Evolutionary conservation across 139 green algal genomes (phyloP), one percentile per base, ranked within the genome.

Genomic region (Coccomyxa sp.): DNA sequence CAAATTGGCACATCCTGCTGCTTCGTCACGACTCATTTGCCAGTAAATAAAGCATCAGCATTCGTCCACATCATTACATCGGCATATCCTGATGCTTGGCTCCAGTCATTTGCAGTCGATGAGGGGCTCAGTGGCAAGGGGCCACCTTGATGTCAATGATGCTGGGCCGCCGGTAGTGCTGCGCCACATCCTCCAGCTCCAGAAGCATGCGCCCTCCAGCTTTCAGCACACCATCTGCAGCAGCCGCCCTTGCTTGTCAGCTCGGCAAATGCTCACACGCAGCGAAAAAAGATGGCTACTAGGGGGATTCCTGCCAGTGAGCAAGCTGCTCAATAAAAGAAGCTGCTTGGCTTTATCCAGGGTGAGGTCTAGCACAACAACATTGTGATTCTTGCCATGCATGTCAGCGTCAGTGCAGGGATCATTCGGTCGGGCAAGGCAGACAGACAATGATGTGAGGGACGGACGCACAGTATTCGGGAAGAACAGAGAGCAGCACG

Each of bases 101-200:
- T 51, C 38, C 38, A 51, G 7, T 51, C 38, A 51, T 51, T 51
- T 51, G 38, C 38, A 11, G 38, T 51, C 38, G 7, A 3, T 51
- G 7, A 51, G 38, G 38, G 38, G 38, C 38, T 51, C 38, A 51
- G 38, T 51, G 38, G 38, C 38, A 51, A 51, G 38, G 38, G 7
- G 38, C 38, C 38, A 51, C 77, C 88, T 97, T 97, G 77, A 92
- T 88, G 79, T 96, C 93, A 32, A 96, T 86, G 45, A 97, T 92
- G 81, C 87, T 94, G 23, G 93, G 93, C 67, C 90, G 88, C 28
- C 66, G 77, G 87, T 95, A 97, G 0, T 28, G 45, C 0, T 78
- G 60, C 60, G 92, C 88, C 28, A 94, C 78, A 71, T 97, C 93
- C 81, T 97, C 89, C 83, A 97, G 80, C n/a, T 90, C 89, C 74